Base-by-base conservation (phyloP, 2,329 filamentous ascomycete species). In the Botryotinia calthae region DNA sequence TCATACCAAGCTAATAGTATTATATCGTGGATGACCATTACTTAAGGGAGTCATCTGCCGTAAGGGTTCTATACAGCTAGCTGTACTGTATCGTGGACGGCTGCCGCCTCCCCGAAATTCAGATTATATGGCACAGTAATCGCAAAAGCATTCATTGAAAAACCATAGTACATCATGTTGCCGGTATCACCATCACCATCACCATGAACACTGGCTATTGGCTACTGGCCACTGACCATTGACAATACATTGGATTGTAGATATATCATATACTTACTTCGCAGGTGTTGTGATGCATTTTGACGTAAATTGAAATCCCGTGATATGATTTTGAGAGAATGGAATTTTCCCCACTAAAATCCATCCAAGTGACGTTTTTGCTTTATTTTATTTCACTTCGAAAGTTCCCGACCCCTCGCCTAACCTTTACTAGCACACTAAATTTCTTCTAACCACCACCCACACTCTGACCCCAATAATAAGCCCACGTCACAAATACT, bases 401-500 rank as follows among this genome's bases (percentile, higher is more conserved):
- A 54, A 67, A 40, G 22, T 66, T 48, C 46, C 64, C 34, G 48
- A 40, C 65, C 65, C 65, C 65, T 68, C 65, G 65, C 65, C 65
- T 68, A 68, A 56, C 34, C 65, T 68, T 67, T 42, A 56, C 65
- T 68, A 68, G 65, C 65, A 68, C 65, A 56, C 65, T 68, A 56
- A 58, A 68, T 68, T 68, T 68, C 48, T 68, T 68, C 48, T 56
- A 31, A 51, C 44, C 63, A 65, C 63, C 62, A 25, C 34, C 46
- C 48, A 46, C 65, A 31, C 48, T 56, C 48, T 56, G 48, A 67
- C 48, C 34, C 65, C 44, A 68, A 68, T 56, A 68, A 68, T 56
- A 68, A 56, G 48, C 65, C 65, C 65, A 68, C 48, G 65, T 68
- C 65, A 68, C 65, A 68, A 68, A 68, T 68, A 31, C 64, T 16